phyloP scores from a whole-genome alignment of 345 rosid species.

The Iberis pinnata region DNA sequence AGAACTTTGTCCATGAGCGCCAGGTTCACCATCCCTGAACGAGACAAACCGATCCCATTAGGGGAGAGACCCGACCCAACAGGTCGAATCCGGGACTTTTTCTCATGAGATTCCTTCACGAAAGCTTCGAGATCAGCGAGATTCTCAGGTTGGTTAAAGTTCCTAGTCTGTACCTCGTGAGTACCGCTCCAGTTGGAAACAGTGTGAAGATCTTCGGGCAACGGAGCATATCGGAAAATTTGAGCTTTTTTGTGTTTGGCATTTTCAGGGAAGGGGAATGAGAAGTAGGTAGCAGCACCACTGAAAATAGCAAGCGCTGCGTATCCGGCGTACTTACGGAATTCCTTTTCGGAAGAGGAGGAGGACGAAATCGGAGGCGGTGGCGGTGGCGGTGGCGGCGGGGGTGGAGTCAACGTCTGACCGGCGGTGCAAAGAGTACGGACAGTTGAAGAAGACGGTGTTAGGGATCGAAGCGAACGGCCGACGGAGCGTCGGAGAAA shows the following conservation, averaged over 20 bases:
- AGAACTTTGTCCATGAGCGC: constrained; percentile 78
- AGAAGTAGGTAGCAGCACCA: constrained; percentile 82
- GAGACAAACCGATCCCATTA: constrained; percentile 80
- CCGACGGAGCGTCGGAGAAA: constrained; percentile 43
- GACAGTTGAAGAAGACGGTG: constrained; percentile 12
- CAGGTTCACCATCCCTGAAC: constrained; percentile 86
- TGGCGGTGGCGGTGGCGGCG: constrained; percentile 31
- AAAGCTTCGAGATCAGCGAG: constrained; percentile 56
- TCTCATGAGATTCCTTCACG: constrained; percentile 54
- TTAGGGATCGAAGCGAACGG: constrained; percentile 19
- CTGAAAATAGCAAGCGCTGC: constrained; percentile 68
- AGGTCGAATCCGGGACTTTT: constrained; percentile 60
- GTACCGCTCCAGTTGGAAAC: constrained; percentile 98
- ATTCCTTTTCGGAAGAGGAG: constrained; percentile 54
- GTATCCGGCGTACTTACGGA: constrained; percentile 79
- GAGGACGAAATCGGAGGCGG: constrained; percentile 35
- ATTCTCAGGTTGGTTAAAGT: constrained; percentile 77
- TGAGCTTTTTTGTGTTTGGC: constrained; percentile 93
- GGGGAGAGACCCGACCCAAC: constrained; percentile 94
- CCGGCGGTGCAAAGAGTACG: constrained; percentile 36
- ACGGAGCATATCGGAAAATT: constrained; percentile 79
- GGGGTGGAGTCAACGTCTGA: constrained; percentile 28
- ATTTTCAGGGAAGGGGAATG: constrained; percentile 67
- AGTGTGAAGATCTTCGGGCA: constrained; percentile 90
- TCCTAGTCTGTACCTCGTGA: constrained; percentile 92